Conservation (phyloP, 2,329 filamentous ascomycete genomes). For the Diaporthe capsici region DNA sequence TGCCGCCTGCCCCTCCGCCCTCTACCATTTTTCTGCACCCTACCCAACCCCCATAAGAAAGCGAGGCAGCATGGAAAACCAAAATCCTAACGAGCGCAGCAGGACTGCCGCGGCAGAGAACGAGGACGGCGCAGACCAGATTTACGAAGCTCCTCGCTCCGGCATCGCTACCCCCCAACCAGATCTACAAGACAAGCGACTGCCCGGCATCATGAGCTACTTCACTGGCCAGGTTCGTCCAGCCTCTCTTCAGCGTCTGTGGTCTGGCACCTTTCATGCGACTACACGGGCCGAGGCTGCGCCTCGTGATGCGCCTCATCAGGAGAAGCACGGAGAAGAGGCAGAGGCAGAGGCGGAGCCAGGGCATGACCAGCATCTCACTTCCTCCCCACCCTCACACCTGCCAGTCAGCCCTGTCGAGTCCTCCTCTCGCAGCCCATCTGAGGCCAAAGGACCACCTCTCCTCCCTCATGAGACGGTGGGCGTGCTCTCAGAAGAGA, state of each 20-base stretch:
- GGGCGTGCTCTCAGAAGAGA: slow-evolving; percentile 49
- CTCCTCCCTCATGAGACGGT: slow-evolving; percentile 57
- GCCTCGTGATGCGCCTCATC: slow-evolving; percentile 48
- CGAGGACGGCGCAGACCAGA: slow-evolving; percentile 81
- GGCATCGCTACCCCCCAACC: slow-evolving; percentile 94
- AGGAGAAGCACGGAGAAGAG: slow-evolving; percentile 41
- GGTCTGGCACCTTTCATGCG: slow-evolving; percentile 56
- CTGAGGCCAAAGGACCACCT: slow-evolving; percentile 49
- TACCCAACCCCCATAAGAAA: slow-evolving; percentile 41
- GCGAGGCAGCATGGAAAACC: slow-evolving; percentile 54
- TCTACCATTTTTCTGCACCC: slow-evolving; percentile 40
- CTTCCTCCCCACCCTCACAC: slow-evolving; percentile 44
- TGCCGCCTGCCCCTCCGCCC: slow-evolving; percentile 40
- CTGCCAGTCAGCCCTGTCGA: slow-evolving; percentile 46
- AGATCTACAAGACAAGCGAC: slow-evolving; percentile 92
- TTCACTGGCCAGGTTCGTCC: slow-evolving; percentile 97
- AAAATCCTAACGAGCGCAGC: slow-evolving; percentile 64
- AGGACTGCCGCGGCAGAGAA: slow-evolving; percentile 69
- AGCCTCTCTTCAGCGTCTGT: slow-evolving; percentile 74
- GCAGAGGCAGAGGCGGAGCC: slow-evolving; percentile 27
- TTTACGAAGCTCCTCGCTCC: slow-evolving; percentile 89
- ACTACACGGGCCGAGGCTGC: slow-evolving; percentile 55
- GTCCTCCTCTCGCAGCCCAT: slow-evolving; percentile 42
- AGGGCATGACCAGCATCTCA: slow-evolving; percentile 39
- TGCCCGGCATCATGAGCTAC: slow-evolving; percentile 96